These are phyloP conservation scores for Lactifluus echinatus DNA, from an alignment of 768 basidiomycete species.

Conservation along the genomic window DNA sequence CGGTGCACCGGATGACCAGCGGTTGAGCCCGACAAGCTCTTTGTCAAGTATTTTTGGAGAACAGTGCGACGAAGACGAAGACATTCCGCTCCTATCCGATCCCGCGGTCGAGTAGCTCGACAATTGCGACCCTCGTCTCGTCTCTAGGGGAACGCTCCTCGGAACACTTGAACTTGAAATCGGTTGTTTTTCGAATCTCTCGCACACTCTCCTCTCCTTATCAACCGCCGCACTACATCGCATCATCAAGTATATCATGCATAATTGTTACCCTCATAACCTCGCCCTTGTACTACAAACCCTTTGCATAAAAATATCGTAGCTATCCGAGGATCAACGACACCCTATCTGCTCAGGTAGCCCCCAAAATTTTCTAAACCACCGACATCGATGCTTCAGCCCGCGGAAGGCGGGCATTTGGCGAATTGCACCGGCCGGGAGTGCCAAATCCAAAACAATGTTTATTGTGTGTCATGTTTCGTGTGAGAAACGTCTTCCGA, in stretches of 20 bases:
- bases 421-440: background rate
- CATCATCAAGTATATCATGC: background rate
- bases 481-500: slow-evolving; percentile 6
- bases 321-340: background rate
- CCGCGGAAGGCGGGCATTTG: background rate
- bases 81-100: background rate
- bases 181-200: background rate
- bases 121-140: background rate
- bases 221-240: background rate
- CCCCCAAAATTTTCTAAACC: background rate
- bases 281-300: background rate
- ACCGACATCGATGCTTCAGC: background rate
- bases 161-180: background rate
- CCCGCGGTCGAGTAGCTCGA: background rate
- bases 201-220: background rate
- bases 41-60: background rate
- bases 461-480: background rate
- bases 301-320: background rate
- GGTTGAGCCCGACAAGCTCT: background rate
- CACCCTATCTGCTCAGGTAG: background rate
- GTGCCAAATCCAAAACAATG: background rate
- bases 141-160: background rate
- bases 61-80: background rate
- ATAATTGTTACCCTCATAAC: background rate
- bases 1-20: background rate